phyloP scores from a whole-genome alignment of 1,284 basidiomycete species.

The Wallemia ichthyophaga region DNA sequence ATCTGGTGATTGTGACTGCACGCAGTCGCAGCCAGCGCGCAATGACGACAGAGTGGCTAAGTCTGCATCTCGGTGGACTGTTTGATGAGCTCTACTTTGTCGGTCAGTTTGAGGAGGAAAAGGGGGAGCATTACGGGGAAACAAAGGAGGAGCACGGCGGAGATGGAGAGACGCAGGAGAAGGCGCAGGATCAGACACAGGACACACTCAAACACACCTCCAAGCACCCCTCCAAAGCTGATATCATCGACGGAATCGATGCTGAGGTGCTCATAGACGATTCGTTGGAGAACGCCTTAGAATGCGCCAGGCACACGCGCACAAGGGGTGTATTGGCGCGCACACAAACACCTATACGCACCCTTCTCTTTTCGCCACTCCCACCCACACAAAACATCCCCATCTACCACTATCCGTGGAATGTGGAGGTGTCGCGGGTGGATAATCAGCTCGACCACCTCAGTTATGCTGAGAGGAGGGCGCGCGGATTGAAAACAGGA shows the following conservation, averaged over 20 bases:
- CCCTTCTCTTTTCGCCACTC: conserved; percentile 34
- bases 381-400: background rate
- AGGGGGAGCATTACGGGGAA: conserved; percentile 18
- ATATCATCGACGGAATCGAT: conserved; percentile 32
- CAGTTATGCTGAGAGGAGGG: conserved; percentile 24
- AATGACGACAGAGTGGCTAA: background rate
- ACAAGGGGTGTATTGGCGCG: background rate
- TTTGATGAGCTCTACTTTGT: conserved; percentile 43
- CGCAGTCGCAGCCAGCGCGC: background rate
- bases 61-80: conserved; percentile 9
- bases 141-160: conserved; percentile 21
- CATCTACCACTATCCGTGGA: conserved; percentile 30
- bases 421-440: conserved; percentile 23
- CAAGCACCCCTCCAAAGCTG: background rate
- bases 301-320: conserved; percentile 19
- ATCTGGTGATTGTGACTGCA: background rate
- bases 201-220: too few relatives aligned
- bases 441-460: conserved; percentile 24
- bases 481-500: conserved; percentile 18
- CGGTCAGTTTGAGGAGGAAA: conserved; percentile 26
- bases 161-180: conserved; percentile 26
- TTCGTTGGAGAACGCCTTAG: conserved; percentile 40
- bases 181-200: conserved; percentile 15
- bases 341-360: conserved; percentile 19
- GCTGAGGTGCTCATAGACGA: conserved; percentile 43